Evolutionary conservation across 1,284 basidiomycete species (phyloP).

Genomic region (Ustilago sp.): DNA sequence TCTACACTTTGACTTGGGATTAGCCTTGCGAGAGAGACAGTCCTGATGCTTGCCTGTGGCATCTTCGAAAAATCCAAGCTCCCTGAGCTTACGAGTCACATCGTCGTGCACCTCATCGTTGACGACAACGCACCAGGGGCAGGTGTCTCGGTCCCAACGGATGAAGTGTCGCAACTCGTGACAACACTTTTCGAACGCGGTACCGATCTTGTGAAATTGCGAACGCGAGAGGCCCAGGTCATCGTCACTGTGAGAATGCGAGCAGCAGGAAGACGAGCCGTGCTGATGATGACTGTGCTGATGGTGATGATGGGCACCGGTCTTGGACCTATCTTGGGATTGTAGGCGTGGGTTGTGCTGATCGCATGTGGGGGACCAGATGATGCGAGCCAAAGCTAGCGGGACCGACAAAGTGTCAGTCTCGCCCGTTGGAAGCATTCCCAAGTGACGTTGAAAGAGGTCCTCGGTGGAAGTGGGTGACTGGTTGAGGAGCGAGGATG

Average conservation of each 20-base stretch:
- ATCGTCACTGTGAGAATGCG: background rate
- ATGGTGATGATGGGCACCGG: background rate
- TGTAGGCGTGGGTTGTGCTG: constrained; percentile 1
- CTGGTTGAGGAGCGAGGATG: background rate
- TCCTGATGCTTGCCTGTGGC: constrained; percentile 4
- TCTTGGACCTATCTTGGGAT: background rate
- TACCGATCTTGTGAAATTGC: constrained; percentile 2
- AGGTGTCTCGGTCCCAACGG: constrained; percentile 1
- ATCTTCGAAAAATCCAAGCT: constrained; percentile 21
- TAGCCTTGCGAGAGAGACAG: constrained; percentile 5
- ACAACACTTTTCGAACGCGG: constrained; percentile 14
- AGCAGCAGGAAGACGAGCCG: background rate
- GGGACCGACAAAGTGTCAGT: constrained; percentile 2
- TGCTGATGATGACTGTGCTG: background rate
- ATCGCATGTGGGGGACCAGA: constrained; percentile 4
- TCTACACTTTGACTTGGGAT: constrained; percentile 1
- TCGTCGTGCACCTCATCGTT: background rate
- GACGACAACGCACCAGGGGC: constrained; percentile 2
- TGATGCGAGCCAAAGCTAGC: constrained; percentile 1
- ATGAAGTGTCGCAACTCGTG: constrained; percentile 14
- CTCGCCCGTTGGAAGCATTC: background rate
- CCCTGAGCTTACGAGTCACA: constrained; percentile 9
- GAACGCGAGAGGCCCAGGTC: background rate
- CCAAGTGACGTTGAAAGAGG: background rate
- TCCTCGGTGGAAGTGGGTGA: background rate